Evolutionary conservation across 2,329 filamentous ascomycete species (phyloP).

Genomic region (Pseudocercospora musae): DNA sequence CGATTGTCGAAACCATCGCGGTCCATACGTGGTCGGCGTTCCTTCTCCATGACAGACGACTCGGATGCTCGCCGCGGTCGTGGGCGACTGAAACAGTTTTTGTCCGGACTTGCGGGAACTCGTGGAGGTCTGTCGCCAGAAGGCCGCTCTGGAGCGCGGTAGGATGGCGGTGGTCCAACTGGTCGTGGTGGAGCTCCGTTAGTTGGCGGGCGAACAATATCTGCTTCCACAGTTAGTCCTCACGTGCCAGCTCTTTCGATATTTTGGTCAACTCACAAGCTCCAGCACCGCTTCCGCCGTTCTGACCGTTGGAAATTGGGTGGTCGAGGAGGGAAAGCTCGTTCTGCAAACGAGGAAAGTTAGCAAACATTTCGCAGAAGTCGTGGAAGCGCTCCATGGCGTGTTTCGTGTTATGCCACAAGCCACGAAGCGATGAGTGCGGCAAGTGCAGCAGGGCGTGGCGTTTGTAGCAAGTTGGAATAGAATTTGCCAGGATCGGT

Average conservation of each 20-base stretch:
- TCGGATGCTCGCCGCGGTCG: constrained; percentile 70
- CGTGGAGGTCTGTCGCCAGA: constrained; percentile 54
- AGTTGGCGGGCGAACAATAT: constrained; percentile 26
- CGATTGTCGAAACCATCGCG: constrained; percentile 28
- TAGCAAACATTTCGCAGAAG: constrained; percentile 42
- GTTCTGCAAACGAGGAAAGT: constrained; percentile 53
- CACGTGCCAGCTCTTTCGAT: constrained; percentile 1
- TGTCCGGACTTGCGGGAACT: constrained; percentile 42
- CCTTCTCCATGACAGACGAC: constrained; percentile 66
- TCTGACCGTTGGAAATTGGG: constrained; percentile 38
- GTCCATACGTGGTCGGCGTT: constrained; percentile 56
- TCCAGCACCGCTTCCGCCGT: constrained; percentile 4
- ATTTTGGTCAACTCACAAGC: constrained; percentile 8
- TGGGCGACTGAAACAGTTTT: constrained; percentile 40
- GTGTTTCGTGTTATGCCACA: constrained; percentile 1
- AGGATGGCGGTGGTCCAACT: constrained; percentile 46
- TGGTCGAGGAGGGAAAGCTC: constrained; percentile 65
- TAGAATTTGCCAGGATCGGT: constrained; percentile 17
- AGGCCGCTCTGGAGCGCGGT: constrained; percentile 63
- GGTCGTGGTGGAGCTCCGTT: constrained; percentile 44
- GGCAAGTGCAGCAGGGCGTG: no score
- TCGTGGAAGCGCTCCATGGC: constrained; percentile 42
- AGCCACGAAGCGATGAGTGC: constrained; percentile 3
- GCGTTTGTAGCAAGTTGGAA: constrained; percentile 3
- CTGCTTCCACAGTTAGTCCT: constrained; percentile 7